Evolutionary conservation across 768 basidiomycete species (phyloP).

Genomic region (Lactarius hengduanensis): DNA sequence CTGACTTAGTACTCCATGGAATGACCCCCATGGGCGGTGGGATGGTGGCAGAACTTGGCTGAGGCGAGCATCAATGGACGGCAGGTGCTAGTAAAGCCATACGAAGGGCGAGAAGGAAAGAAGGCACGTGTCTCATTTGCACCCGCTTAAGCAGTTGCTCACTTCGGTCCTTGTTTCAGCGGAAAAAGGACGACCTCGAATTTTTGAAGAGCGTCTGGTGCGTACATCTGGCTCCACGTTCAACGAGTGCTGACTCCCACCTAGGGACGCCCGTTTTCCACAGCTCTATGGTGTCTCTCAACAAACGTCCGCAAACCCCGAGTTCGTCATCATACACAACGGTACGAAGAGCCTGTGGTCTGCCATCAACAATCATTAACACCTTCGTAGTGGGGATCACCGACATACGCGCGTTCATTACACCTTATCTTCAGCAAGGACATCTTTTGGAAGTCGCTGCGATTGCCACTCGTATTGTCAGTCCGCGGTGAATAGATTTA

Average conservation of each 20-base stretch:
- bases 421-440: conserved; percentile 11
- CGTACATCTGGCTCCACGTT: not conserved
- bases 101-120: conserved; percentile 6
- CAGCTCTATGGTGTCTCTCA: conserved; percentile 15
- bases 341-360: not conserved
- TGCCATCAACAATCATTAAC: not conserved
- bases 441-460: conserved; percentile 21
- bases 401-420: conserved; percentile 18
- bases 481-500: not conserved
- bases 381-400: conserved; percentile 8
- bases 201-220: conserved; percentile 21
- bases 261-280: conserved; percentile 21
- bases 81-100: conserved; percentile 16
- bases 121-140: conserved; percentile 6
- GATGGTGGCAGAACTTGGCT: conserved; percentile 11
- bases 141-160: too few relatives aligned
- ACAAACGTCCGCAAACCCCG: conserved; percentile 6
- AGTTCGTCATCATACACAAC: conserved; percentile 14
- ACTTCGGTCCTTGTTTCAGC: conserved; percentile 2
- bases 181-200: conserved; percentile 10
- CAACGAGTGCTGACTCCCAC: not conserved
- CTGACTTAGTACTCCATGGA: conserved; percentile 14
- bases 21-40: conserved; percentile 12
- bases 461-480: conserved; percentile 20
- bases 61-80: conserved; percentile 14